A percentile compares a stretch with the other conserved stretches of the same genome.
Conservation (phyloP, 805 yeast genomes). For the Teunomyces barrocoloradensis region DNA sequence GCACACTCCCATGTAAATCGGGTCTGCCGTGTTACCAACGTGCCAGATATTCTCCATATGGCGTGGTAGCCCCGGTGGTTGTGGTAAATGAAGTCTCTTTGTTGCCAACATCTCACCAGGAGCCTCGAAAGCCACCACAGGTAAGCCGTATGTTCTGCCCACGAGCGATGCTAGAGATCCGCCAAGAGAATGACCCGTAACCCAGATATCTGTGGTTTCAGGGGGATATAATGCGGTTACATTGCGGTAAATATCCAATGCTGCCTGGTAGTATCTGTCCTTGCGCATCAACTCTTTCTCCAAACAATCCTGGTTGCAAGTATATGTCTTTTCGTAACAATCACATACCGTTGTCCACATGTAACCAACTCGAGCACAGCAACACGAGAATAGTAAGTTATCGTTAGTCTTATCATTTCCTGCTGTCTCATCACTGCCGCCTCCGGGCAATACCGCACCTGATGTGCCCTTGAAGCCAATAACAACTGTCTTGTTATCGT, state of each 20-base stretch:
- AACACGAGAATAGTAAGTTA: slow-evolving; percentile 86
- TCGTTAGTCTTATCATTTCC: slow-evolving; percentile 82
- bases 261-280: slow-evolving; percentile 82
- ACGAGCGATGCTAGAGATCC: slow-evolving; percentile 79
- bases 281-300: slow-evolving; percentile 70
- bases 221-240: slow-evolving; percentile 67
- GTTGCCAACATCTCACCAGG: slow-evolving; percentile 91
- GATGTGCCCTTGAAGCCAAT: slow-evolving; percentile 89
- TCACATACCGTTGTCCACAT: slow-evolving; percentile 96
- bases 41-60: slow-evolving; percentile 88
- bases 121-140: slow-evolving; percentile 87
- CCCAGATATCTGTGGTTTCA: slow-evolving; percentile 67
- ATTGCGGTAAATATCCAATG: slow-evolving; percentile 69
- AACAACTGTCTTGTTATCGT: slow-evolving; percentile 60
- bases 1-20: slow-evolving; percentile 94
- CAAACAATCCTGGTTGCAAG: slow-evolving; percentile 85
- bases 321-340: slow-evolving; percentile 78
- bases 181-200: slow-evolving; percentile 93
- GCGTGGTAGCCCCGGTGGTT: slow-evolving; percentile 84
- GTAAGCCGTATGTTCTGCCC: slow-evolving; percentile 87
- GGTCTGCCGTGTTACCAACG: slow-evolving; percentile 95
- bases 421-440: slow-evolving; percentile 64
- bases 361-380: slow-evolving; percentile 90
- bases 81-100: slow-evolving; percentile 80
- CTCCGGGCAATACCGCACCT: slow-evolving; percentile 61